Percentiles rank a stretch among this genome's conserved stretches.
Conservation (phyloP, 129 eudicot genomes). For the Centrapalus pauciflorus region DNA sequence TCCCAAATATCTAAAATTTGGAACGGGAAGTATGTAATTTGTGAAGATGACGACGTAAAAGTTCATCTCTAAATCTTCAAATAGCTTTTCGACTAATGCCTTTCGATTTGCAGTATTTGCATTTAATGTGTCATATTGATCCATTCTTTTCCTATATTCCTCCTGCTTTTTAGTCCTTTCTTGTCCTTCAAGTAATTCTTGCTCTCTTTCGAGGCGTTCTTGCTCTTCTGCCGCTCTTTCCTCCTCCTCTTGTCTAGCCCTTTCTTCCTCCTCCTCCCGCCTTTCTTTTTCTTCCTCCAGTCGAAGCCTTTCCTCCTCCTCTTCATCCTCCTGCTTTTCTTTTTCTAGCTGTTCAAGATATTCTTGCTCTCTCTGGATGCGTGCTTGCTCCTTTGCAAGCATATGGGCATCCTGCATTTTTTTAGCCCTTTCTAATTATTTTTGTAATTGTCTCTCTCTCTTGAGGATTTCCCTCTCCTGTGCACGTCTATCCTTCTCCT, state of each 20-base stretch:
- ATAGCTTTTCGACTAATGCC: constrained; percentile 39
- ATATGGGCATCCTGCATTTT: too few relatives aligned
- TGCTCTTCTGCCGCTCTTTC: constrained; percentile 13
- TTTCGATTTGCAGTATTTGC: constrained; percentile 25
- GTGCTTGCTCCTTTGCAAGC: constrained; percentile 1
- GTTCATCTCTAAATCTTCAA: constrained; percentile 47
- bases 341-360: neutral
- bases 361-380: constrained; percentile 15
- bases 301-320: constrained; percentile 16
- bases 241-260: constrained; percentile 10
- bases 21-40: too few relatives aligned
- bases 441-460: too few relatives aligned
- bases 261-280: constrained; percentile 12
- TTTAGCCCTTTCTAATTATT: too few relatives aligned
- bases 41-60: too few relatives aligned
- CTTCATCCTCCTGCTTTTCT: neutral
- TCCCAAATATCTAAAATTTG: constrained; percentile 8
- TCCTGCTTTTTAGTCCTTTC: constrained; percentile 17
- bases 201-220: constrained; percentile 13
- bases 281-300: too few relatives aligned
- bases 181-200: constrained; percentile 2
- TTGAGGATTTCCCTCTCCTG: too few relatives aligned
- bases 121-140: constrained; percentile 7
- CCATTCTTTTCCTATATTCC: constrained; percentile 25
- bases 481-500: neutral